phyloP scores from a whole-genome alignment of 371 early-diverging fungal species.

The Rhizopus arrhizus region DNA sequence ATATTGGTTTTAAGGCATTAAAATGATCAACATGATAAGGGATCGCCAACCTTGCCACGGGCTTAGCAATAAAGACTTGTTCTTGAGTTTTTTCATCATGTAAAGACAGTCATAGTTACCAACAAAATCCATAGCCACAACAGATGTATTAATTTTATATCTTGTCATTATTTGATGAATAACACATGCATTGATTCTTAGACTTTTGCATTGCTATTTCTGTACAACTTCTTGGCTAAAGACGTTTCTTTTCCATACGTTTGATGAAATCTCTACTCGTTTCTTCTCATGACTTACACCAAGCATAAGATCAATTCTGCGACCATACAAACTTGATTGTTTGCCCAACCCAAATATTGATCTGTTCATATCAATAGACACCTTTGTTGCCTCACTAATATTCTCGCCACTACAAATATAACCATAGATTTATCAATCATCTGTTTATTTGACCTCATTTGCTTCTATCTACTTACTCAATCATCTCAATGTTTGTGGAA shows the following conservation, averaged over 20 bases:
- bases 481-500: constrained; percentile 14
- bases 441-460: constrained; percentile 17
- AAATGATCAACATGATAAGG: constrained; percentile 10
- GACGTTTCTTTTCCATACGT: constrained; percentile 6
- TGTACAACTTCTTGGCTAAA: constrained; percentile 13
- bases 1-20: constrained; percentile 9
- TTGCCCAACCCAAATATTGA: constrained; percentile 9
- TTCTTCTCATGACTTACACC: constrained; percentile 2
- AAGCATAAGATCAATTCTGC: constrained; percentile 11
- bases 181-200: constrained; percentile 9
- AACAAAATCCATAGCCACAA: constrained; percentile 17
- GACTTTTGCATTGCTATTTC: constrained; percentile 11
- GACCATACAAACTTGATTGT: constrained; percentile 10
- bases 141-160: constrained; percentile 19
- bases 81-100: constrained; percentile 11
- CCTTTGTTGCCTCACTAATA: constrained; percentile 12
- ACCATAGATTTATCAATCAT: constrained; percentile 16
- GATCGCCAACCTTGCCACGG: constrained; percentile 8
- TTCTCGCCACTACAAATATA: constrained; percentile 16
- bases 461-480: constrained; percentile 24
- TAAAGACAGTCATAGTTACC: constrained; percentile 15
- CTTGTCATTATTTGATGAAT: constrained; percentile 16
- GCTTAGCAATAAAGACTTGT: constrained; percentile 15
- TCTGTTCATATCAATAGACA: constrained; percentile 15
- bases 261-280: constrained; percentile 9